A percentile compares a stretch with the other conserved stretches of the same genome.
These are phyloP conservation scores for Penicillium fuscoglaucum DNA, from an alignment of 2,329 filamentous ascomycete genomes.

Conservation along the genomic window DNA sequence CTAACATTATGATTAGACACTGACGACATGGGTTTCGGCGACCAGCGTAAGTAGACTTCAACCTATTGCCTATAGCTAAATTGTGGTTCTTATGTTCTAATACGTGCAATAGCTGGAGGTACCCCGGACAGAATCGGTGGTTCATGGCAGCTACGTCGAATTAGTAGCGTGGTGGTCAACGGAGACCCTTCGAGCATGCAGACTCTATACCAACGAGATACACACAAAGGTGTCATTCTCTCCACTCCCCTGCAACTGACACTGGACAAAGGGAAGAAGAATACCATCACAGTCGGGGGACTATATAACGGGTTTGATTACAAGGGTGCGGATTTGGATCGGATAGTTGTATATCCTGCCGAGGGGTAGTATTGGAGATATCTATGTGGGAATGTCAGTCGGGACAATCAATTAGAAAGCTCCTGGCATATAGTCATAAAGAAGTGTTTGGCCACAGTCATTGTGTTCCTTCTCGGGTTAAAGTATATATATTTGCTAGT, in stretches of 20 bases:
- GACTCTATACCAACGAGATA: constrained; percentile 56
- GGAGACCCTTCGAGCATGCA: constrained; percentile 51
- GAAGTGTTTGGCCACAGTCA: too few species aligned
- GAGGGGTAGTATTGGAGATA: constrained; percentile 36
- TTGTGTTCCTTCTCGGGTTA: too few species aligned
- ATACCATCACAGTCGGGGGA: constrained; percentile 60
- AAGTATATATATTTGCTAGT: too few species aligned
- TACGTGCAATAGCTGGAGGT: constrained; percentile 45
- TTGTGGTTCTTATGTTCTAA: neutral
- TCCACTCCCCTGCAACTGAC: constrained; percentile 58
- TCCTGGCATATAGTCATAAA: too few species aligned
- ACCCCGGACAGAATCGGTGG: constrained; percentile 61
- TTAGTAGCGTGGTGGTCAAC: constrained; percentile 62
- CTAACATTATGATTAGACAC: constrained; percentile 17
- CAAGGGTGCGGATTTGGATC: constrained; percentile 60
- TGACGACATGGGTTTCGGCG: constrained; percentile 29
- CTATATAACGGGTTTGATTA: constrained; percentile 57
- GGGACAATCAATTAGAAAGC: too few species aligned
- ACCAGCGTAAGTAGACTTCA: constrained; percentile 20
- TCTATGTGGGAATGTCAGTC: too few species aligned
- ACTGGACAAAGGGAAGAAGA: constrained; percentile 52
- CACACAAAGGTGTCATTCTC: constrained; percentile 61
- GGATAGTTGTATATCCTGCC: constrained; percentile 60
- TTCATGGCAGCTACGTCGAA: constrained; percentile 59
- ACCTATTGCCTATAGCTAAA: neutral